These are phyloP conservation scores for Suillus brevipes DNA, from an alignment of 768 basidiomycete species.

Conservation along the genomic window DNA sequence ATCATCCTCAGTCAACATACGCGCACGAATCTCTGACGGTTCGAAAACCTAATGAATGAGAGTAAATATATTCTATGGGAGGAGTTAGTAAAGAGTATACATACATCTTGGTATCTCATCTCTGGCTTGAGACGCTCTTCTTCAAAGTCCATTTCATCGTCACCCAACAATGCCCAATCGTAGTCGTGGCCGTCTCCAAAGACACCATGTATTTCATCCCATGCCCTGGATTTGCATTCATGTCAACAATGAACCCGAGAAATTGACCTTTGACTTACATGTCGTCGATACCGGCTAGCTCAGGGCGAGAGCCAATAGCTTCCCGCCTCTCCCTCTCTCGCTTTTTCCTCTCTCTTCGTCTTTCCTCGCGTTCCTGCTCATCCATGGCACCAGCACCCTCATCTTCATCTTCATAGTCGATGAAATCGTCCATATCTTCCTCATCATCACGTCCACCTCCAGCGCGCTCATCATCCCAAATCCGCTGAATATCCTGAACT, in stretches of 20 bases:
- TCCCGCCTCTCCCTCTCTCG: constrained; percentile 67
- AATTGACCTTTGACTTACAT: constrained; percentile 51
- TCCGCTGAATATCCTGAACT: constrained; percentile 59
- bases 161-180: constrained; percentile 88
- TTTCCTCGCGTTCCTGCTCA: constrained; percentile 74
- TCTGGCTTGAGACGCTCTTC: constrained; percentile 60
- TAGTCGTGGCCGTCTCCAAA: constrained; percentile 98
- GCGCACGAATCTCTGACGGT: constrained; percentile 90
- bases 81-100: constrained; percentile 17
- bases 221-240: constrained; percentile 58
- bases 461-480: constrained; percentile 77
- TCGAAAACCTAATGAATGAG: constrained; percentile 79
- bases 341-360: constrained; percentile 62
- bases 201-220: constrained; percentile 94
- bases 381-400: constrained; percentile 80
- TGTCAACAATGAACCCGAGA: constrained; percentile 7
- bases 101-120: constrained; percentile 84
- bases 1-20: constrained; percentile 90
- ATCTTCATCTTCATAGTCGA: constrained; percentile 77
- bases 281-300: constrained; percentile 78
- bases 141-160: constrained; percentile 59
- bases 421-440: constrained; percentile 73
- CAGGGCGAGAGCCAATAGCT: constrained; percentile 63
- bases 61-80: constrained; percentile 10
- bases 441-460: constrained; percentile 50